Conservation (phyloP, 768 basidiomycete genomes). For the Lentinula detonsa region DNA sequence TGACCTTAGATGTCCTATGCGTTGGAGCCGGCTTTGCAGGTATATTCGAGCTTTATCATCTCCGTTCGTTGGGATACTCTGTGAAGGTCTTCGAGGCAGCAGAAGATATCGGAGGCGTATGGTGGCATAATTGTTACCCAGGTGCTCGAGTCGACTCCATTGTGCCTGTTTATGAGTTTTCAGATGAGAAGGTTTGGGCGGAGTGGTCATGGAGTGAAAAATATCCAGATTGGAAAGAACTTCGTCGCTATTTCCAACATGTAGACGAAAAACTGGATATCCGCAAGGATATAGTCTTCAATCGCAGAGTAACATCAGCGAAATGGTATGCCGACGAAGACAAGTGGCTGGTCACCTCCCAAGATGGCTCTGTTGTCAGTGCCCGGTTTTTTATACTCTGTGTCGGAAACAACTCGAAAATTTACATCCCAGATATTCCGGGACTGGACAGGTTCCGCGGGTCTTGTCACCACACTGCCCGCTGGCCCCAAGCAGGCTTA, state of each 20-base stretch:
- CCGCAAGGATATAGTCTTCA: conserved; percentile 16
- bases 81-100: conserved; percentile 12
- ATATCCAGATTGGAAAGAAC: conserved; percentile 11
- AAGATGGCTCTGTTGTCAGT: conserved; percentile 11
- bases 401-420: conserved; percentile 19
- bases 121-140: conserved; percentile 21
- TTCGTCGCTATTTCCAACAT: conserved; percentile 18
- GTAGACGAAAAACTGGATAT: conserved; percentile 20
- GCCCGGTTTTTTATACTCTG: conserved; percentile 17
- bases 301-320: conserved; percentile 17
- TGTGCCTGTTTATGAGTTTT: conserved; percentile 19
- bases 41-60: conserved; percentile 8
- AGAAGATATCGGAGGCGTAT: conserved; percentile 17
- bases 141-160: conserved; percentile 22
- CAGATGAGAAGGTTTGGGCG: conserved; percentile 19
- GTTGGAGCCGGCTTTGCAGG: conserved; percentile 23
- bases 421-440: conserved; percentile 14
- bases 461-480: conserved; percentile 15
- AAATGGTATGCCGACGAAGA: conserved; percentile 14
- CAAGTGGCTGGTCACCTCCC: conserved; percentile 17
- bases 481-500: conserved; percentile 19
- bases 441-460: conserved; percentile 20
- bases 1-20: conserved; percentile 15
- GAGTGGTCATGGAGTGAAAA: conserved; percentile 13
- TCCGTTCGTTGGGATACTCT: background rate